Base-by-base conservation (phyloP, 768 basidiomycete species). In the Tricholoma flavovirens region DNA sequence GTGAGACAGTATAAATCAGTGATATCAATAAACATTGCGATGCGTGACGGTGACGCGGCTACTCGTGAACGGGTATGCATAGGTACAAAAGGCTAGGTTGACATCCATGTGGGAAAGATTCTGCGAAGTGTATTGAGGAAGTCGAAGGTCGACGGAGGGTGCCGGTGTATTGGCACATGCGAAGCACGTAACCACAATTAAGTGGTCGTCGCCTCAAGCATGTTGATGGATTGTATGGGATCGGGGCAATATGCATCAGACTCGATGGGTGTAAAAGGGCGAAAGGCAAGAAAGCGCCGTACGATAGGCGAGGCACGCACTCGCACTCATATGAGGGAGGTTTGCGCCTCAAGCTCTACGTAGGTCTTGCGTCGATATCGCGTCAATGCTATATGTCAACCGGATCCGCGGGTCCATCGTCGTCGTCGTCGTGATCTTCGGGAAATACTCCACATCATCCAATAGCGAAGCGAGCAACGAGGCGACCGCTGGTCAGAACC, bases 181-280 rank as follows among this genome's bases (percentile, higher is more conserved):
- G 84, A 86, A 80, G 79, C 79, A 84, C 85, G 83, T 76, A 83
- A 86, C 87, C 86, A 80, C 88, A 88, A 64, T 69, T 56, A 89
- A 88, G 87, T 81, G 87, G 84, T 87, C 86, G 84, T 86, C 84
- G 79, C 80, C 79, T 82, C 82, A 69, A 83, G 81, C 78, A 69
- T 68, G 69, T 66, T 64, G 71, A 80, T 75, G 84, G 80, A 75
- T 67, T 71, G 81, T 73, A 65, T 66, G 60, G 75, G 80, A 75
- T 58, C 58, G 67, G 78, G 82, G 78, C 79, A 68, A 61, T 67
- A 64, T 62, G 66, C 64, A 61, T 68, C 66, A 72, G 52, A 73
- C 72, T 66, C 68, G 68, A 71, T 72, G 65, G 55, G 59, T 60
- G 60, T 61, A 73, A 71, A 78, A 75, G 72, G 76, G 74, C 60